phyloP scores from a whole-genome alignment of 1,284 basidiomycete genomes.

The Trichosporon faecale region DNA sequence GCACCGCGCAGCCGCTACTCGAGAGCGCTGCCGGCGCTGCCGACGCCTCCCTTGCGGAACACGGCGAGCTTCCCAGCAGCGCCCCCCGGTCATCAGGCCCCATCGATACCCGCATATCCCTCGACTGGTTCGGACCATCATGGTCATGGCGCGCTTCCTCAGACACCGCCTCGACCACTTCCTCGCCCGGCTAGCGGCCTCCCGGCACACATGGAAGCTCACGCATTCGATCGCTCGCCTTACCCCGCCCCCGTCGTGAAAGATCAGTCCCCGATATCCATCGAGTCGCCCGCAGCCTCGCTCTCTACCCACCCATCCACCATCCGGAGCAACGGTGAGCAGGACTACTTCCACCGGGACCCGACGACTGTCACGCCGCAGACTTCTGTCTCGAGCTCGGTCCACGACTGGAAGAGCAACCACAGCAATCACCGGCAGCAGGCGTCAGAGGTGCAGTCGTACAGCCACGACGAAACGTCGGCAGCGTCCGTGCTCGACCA shows the following conservation, averaged over 20 bases:
- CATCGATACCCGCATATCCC: neutral
- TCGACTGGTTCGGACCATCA: neutral
- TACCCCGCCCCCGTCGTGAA: neutral
- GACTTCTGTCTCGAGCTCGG: neutral
- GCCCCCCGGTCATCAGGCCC: neutral
- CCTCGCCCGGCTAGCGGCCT: constrained; percentile 5
- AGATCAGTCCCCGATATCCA: neutral
- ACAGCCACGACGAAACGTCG: neutral
- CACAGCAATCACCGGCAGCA: neutral
- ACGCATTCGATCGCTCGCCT: neutral
- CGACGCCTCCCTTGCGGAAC: neutral
- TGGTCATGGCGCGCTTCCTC: neutral
- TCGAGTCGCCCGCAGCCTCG: neutral
- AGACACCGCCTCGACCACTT: neutral
- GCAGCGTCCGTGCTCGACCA: constrained; percentile 8
- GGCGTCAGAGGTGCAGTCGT: neutral
- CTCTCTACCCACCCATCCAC: neutral
- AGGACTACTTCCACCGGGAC: neutral
- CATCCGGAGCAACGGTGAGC: neutral
- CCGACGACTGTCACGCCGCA: neutral
- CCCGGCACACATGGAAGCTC: neutral
- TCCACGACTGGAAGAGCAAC: neutral
- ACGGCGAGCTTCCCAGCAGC: neutral
- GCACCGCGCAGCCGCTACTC: neutral
- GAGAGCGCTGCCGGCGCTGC: neutral